A percentile compares a stretch with the other conserved stretches of the same genome.
These are phyloP conservation scores for Solanum tacnaense DNA, from an alignment of 257 asterid genomes.

Conservation along the genomic window DNA sequence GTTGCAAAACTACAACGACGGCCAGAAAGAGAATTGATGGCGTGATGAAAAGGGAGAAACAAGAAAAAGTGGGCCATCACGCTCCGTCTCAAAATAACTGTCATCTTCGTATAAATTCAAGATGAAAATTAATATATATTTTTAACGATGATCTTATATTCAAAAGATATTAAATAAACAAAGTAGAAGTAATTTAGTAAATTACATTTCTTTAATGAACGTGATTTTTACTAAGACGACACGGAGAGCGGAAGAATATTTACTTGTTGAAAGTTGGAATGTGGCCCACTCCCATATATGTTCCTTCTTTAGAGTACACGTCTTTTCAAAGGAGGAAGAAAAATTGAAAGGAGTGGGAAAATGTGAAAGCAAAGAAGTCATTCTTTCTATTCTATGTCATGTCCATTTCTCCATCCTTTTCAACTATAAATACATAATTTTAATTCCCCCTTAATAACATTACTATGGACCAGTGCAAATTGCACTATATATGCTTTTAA, in stretches of 20 bases:
- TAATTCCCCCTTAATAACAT: not conserved
- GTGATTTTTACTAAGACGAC: not conserved
- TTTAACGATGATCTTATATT: not conserved
- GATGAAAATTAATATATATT: no score
- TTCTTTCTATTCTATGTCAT: not conserved
- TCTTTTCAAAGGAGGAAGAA: constrained; percentile 25
- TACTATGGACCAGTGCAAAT: not conserved
- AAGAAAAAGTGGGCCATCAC: constrained; percentile 4
- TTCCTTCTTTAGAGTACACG: constrained; percentile 38
- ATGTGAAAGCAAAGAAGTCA: not conserved
- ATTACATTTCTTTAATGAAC: not conserved
- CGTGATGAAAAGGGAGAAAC: not conserved
- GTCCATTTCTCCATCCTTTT: not conserved
- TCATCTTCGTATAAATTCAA: not conserved
- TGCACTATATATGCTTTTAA: not conserved
- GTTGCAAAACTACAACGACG: not conserved
- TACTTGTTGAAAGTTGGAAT: constrained; percentile 9
- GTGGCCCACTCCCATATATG: constrained; percentile 34
- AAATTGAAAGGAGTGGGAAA: not conserved
- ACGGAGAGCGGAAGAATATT: not conserved
- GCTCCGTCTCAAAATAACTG: not conserved
- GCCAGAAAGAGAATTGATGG: not conserved
- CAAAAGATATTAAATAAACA: no score
- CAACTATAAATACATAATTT: not conserved
- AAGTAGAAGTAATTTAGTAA: no score